phyloP scores from a whole-genome alignment of 768 basidiomycete genomes.

The Strobilomyces dryophilus region DNA sequence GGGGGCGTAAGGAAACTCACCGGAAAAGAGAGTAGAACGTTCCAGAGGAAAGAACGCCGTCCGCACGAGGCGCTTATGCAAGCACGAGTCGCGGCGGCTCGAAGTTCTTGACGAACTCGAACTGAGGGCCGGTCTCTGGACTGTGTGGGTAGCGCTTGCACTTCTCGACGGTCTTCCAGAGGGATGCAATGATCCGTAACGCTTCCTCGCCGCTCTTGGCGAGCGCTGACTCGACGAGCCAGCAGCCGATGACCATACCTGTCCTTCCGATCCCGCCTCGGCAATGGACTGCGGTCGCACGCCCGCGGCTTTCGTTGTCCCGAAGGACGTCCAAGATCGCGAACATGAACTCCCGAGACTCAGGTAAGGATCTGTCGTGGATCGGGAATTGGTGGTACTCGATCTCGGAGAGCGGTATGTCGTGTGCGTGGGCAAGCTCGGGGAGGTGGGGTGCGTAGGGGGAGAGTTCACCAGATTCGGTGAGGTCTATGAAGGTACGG shows the following conservation, averaged over 20 bases:
- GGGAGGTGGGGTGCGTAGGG: slow-evolving; percentile 59
- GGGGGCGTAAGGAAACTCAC: slow-evolving; percentile 2
- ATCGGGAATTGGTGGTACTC: slow-evolving; percentile 81
- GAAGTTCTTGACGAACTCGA: slow-evolving; percentile 69
- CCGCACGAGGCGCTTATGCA: slow-evolving; percentile 8
- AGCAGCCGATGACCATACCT: slow-evolving; percentile 64
- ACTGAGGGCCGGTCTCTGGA: slow-evolving; percentile 77
- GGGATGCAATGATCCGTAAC: slow-evolving; percentile 55
- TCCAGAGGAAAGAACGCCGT: neutral
- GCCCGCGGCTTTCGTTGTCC: slow-evolving; percentile 55
- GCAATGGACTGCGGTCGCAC: slow-evolving; percentile 73
- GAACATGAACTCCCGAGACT: slow-evolving; percentile 55
- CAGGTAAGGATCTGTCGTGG: slow-evolving; percentile 64
- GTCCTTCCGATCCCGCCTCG: slow-evolving; percentile 74
- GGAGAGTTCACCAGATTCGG: slow-evolving; percentile 72
- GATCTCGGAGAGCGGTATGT: slow-evolving; percentile 50
- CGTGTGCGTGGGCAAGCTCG: slow-evolving; percentile 48
- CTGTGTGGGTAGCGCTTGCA: slow-evolving; percentile 70
- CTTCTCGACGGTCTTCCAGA: slow-evolving; percentile 78
- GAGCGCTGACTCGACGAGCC: slow-evolving; percentile 65
- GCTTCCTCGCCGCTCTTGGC: slow-evolving; percentile 65
- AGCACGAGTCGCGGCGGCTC: slow-evolving; percentile 23
- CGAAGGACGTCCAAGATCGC: slow-evolving; percentile 53
- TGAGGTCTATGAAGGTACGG: slow-evolving; percentile 80
- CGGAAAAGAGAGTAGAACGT: neutral